Evolutionary conservation across 805 yeast species (phyloP).

Genomic region (Cyberlindnera euphorbiae): DNA sequence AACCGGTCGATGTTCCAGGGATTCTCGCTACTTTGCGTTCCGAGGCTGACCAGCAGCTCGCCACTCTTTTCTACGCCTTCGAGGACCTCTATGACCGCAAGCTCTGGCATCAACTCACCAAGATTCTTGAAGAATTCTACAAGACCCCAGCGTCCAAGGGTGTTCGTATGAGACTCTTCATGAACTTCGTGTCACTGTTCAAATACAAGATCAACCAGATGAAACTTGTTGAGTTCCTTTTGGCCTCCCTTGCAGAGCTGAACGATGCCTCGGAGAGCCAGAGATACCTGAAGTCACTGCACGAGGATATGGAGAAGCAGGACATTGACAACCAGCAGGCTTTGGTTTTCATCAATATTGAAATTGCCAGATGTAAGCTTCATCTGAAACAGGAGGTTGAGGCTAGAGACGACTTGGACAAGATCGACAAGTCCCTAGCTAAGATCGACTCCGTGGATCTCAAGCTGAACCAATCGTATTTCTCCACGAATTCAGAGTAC

Average conservation of each 20-base stretch:
- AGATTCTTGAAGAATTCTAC: constrained; percentile 57
- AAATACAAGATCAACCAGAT: constrained; percentile 72
- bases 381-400: constrained; percentile 48
- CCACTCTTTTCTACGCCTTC: constrained; percentile 57
- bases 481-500: constrained; percentile 72
- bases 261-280: constrained; percentile 44
- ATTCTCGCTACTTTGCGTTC: constrained; percentile 46
- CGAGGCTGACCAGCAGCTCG: constrained; percentile 61
- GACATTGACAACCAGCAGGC: constrained; percentile 47
- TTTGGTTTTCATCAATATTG: constrained; percentile 53
- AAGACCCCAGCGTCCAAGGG: constrained; percentile 44
- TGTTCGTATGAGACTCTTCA: constrained; percentile 62
- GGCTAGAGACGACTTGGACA: constrained; percentile 65
- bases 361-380: constrained; percentile 69
- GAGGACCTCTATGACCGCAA: constrained; percentile 86
- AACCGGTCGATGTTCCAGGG: constrained; percentile 21
- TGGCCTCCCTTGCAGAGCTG: constrained; percentile 45
- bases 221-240: constrained; percentile 70
- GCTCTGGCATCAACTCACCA: constrained; percentile 92
- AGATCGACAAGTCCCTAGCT: constrained; percentile 54
- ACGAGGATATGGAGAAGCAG: constrained; percentile 39
- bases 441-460: constrained; percentile 48
- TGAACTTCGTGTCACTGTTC: constrained; percentile 63
- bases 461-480: constrained; percentile 76
- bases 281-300: constrained; percentile 40